Evolutionary conservation across 768 basidiomycete genomes (phyloP).

Genomic region (Termitomyces sp.): DNA sequence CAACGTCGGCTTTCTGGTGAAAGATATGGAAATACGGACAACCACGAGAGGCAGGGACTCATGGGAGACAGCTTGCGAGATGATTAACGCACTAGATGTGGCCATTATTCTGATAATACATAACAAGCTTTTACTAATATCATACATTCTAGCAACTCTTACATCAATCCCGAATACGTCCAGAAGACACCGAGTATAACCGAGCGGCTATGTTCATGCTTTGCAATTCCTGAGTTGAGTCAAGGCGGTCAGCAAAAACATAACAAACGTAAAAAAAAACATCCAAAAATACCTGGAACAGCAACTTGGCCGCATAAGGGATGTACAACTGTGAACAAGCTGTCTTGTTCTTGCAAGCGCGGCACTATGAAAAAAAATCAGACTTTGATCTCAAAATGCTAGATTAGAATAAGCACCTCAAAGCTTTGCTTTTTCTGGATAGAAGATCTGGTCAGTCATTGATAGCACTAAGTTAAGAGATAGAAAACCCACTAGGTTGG

Average conservation of each 20-base stretch:
- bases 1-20: slow-evolving; percentile 49
- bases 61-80: slow-evolving; percentile 39
- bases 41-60: slow-evolving; percentile 60
- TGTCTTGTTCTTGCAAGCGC: slow-evolving; percentile 96
- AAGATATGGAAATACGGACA: slow-evolving; percentile 34
- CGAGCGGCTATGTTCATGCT: slow-evolving; percentile 94
- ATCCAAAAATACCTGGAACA: slow-evolving; percentile 72
- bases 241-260: background rate
- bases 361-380: slow-evolving; percentile 48
- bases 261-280: background rate
- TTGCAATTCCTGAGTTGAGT: slow-evolving; percentile 72
- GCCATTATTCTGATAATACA: slow-evolving; percentile 15
- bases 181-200: slow-evolving; percentile 81
- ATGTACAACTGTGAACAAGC: slow-evolving; percentile 88
- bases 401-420: slow-evolving; percentile 43
- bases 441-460: slow-evolving; percentile 1
- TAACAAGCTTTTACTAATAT: slow-evolving; percentile 15
- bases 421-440: slow-evolving; percentile 94
- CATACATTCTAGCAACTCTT: slow-evolving; percentile 14
- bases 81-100: slow-evolving; percentile 19
- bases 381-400: background rate
- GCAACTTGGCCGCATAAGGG: slow-evolving; percentile 93
- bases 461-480: background rate
- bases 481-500: slow-evolving; percentile 70
- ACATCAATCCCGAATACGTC: slow-evolving; percentile 68